A percentile compares a stretch with the other conserved stretches of the same genome.
These are phyloP conservation scores for Gaultheria prostrata DNA, from an alignment of 148 eudicot genomes.

Conservation along the genomic window DNA sequence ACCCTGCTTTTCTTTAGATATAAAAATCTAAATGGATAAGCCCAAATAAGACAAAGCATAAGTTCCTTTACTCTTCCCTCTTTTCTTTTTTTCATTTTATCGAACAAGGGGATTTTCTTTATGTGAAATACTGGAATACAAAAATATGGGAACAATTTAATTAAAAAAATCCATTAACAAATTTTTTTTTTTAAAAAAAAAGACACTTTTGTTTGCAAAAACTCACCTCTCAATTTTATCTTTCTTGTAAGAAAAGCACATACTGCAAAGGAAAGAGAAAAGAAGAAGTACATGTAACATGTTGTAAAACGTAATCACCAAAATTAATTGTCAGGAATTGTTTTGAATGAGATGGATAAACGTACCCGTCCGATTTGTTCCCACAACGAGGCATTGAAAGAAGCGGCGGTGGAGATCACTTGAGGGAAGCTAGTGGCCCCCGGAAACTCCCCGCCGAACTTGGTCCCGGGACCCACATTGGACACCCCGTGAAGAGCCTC, in stretches of 20 bases:
- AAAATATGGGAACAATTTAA: too few species aligned
- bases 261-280: neutral
- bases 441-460: slow-evolving; percentile 73
- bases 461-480: slow-evolving; percentile 84
- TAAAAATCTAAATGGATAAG: neutral
- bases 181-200: neutral
- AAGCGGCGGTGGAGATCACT: slow-evolving; percentile 83
- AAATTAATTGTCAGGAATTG: too few species aligned
- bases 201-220: neutral
- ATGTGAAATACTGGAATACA: too few species aligned
- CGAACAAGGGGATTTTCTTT: neutral
- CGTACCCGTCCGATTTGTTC: slow-evolving; percentile 89
- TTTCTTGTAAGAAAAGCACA: neutral
- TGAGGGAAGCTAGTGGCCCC: slow-evolving; percentile 95
- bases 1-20: neutral
- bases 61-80: neutral
- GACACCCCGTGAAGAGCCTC: slow-evolving; percentile 97
- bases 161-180: too few species aligned
- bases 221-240: neutral
- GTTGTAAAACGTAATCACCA: neutral
- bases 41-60: neutral
- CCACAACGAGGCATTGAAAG: slow-evolving; percentile 84
- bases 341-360: neutral
- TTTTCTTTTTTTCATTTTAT: neutral
- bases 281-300: neutral